Percentiles rank a stretch among this genome's conserved stretches.
Conservation (phyloP, 108 stramenopile genomes). For the Aurantiochytrium sp. region DNA sequence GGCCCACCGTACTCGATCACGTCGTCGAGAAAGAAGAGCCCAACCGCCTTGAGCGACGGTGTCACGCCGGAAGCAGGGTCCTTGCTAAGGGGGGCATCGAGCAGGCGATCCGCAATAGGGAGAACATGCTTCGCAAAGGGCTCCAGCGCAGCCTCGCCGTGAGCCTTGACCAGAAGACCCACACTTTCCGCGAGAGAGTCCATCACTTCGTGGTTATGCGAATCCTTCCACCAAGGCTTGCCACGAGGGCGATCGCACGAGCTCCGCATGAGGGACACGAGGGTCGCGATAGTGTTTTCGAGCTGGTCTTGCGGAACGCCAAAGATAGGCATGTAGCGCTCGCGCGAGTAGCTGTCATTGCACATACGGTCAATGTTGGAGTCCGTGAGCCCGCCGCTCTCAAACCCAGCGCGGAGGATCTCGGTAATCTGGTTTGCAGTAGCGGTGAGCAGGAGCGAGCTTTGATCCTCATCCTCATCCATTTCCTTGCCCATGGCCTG, state of each 20-base stretch:
- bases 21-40: not conserved
- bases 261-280: not conserved
- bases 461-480: not conserved
- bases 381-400: not conserved
- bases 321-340: not conserved
- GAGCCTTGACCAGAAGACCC: not conserved
- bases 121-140: not conserved
- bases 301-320: not conserved
- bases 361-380: not conserved
- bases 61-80: not conserved
- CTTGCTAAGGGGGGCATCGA: not conserved
- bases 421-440: not conserved
- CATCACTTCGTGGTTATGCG: not conserved
- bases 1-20: not conserved
- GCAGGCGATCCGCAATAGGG: not conserved
- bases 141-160: conserved; percentile 2
- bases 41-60: not conserved
- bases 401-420: not conserved
- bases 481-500: not conserved
- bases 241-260: conserved; percentile 4
- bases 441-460: not conserved
- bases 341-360: not conserved
- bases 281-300: not conserved
- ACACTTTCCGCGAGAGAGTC: not conserved
- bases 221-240: not conserved